Evolutionary conservation across 2,329 filamentous ascomycete species (phyloP).

Genomic region (Alternaria ventricosa): DNA sequence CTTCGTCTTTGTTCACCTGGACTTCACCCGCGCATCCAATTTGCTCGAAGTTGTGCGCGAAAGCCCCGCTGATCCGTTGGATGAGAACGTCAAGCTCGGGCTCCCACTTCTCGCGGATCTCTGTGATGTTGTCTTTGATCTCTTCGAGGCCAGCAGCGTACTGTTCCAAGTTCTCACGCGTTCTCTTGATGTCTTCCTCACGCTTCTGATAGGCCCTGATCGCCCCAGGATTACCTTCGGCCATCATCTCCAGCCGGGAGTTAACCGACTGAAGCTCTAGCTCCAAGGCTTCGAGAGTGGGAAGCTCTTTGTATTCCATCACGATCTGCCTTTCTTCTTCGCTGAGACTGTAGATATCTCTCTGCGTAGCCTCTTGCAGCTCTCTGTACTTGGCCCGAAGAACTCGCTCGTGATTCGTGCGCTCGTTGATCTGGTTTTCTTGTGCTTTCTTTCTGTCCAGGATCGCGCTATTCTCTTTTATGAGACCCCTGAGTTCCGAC

Average conservation of each 20-base stretch:
- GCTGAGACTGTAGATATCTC: conserved; percentile 24
- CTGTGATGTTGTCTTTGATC: conserved; percentile 65
- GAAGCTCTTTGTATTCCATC: conserved; percentile 22
- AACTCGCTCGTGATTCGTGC: conserved; percentile 20
- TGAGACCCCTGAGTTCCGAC: conserved; percentile 79
- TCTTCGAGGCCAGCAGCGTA: conserved; percentile 63
- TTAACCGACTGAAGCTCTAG: conserved; percentile 76
- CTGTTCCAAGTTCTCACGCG: conserved; percentile 65
- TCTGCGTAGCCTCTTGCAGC: conserved; percentile 23
- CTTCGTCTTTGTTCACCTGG: conserved; percentile 79
- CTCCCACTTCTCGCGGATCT: conserved; percentile 79
- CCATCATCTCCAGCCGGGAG: conserved; percentile 79
- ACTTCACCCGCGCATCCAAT: conserved; percentile 96
- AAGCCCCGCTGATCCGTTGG: conserved; percentile 83
- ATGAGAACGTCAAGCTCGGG: conserved; percentile 80
- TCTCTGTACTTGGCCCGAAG: conserved; percentile 20
- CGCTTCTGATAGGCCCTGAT: conserved; percentile 70
- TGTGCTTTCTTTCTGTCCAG: conserved; percentile 44
- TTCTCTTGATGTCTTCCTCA: conserved; percentile 67
- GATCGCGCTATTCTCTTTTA: conserved; percentile 62
- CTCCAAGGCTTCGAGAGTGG: conserved; percentile 65
- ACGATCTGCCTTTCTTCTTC: conserved; percentile 35
- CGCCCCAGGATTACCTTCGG: conserved; percentile 76
- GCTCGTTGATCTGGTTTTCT: conserved; percentile 17
- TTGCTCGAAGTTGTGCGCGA: conserved; percentile 89